Conservation (phyloP, 768 basidiomycete species). For the Amanita jacksonii region DNA sequence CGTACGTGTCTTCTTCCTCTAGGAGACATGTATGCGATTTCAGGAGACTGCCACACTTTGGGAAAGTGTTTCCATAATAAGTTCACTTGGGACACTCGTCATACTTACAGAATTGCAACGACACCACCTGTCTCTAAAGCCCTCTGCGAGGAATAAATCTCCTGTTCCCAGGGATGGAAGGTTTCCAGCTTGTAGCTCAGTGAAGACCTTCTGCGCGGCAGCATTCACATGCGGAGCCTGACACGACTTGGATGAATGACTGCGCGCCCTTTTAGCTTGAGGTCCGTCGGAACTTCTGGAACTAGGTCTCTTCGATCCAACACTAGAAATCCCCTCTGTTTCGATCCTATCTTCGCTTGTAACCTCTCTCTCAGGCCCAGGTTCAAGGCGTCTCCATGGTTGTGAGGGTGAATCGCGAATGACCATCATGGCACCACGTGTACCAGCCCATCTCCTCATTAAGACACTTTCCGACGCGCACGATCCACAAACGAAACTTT, state of each 20-base stretch:
- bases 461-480: slow-evolving; percentile 52
- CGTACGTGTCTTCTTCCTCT: slow-evolving; percentile 76
- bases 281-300: slow-evolving; percentile 30
- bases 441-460: slow-evolving; percentile 58
- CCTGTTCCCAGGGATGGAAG: slow-evolving; percentile 41
- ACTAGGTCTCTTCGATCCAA: slow-evolving; percentile 42
- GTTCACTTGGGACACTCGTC: neutral
- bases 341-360: slow-evolving; percentile 22
- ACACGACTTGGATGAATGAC: slow-evolving; percentile 27
- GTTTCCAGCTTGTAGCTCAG: slow-evolving; percentile 14
- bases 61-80: slow-evolving; percentile 1
- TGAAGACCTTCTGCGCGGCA: slow-evolving; percentile 36
- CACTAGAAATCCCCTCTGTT: slow-evolving; percentile 12
- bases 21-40: slow-evolving; percentile 49
- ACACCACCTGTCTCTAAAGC: slow-evolving; percentile 77
- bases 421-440: slow-evolving; percentile 58
- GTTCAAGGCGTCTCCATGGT: slow-evolving; percentile 45
- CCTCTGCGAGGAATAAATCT: slow-evolving; percentile 67
- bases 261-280: slow-evolving; percentile 17
- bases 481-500: slow-evolving; percentile 60
- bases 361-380: slow-evolving; percentile 9
- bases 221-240: slow-evolving; percentile 44
- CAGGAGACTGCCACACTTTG: slow-evolving; percentile 52
- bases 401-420: slow-evolving; percentile 36
- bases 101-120: slow-evolving; percentile 45